Evolutionary conservation across 2,329 filamentous ascomycete species (phyloP).

Genomic region (Cladosporium halotolerans): DNA sequence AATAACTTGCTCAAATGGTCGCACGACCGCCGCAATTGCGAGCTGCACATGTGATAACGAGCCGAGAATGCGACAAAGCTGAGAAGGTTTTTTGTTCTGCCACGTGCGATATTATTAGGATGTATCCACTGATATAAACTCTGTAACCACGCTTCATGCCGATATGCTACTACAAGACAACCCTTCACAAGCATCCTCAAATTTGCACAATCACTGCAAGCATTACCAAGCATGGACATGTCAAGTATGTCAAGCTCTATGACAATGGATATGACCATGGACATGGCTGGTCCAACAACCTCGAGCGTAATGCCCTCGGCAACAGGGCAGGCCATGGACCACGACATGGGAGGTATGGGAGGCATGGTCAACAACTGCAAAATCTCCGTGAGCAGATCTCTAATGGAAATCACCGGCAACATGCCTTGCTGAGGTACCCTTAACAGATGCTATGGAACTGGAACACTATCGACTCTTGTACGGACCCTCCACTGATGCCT

Average conservation of each 20-base stretch:
- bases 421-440: background rate
- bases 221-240: conserved; percentile 12
- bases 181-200: background rate
- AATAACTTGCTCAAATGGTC: conserved; percentile 8
- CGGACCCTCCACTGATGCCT: background rate
- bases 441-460: conserved; percentile 76
- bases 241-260: conserved; percentile 13
- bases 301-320: conserved; percentile 9
- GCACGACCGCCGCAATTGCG: background rate
- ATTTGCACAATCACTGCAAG: background rate
- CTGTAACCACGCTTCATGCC: too few relatives aligned
- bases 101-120: background rate
- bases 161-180: too few relatives aligned
- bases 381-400: conserved; percentile 31
- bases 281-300: conserved; percentile 12
- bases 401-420: too few relatives aligned
- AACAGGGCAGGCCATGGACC: conserved; percentile 20
- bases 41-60: background rate
- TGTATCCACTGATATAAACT: background rate
- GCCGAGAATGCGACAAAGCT: background rate
- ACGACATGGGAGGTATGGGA: conserved; percentile 20
- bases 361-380: conserved; percentile 29
- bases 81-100: background rate
- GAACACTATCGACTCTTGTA: conserved; percentile 60
- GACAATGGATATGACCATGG: conserved; percentile 15